Base-by-base conservation (phyloP, 352 stramenopile species). In the Globisporangium emineosum region DNA sequence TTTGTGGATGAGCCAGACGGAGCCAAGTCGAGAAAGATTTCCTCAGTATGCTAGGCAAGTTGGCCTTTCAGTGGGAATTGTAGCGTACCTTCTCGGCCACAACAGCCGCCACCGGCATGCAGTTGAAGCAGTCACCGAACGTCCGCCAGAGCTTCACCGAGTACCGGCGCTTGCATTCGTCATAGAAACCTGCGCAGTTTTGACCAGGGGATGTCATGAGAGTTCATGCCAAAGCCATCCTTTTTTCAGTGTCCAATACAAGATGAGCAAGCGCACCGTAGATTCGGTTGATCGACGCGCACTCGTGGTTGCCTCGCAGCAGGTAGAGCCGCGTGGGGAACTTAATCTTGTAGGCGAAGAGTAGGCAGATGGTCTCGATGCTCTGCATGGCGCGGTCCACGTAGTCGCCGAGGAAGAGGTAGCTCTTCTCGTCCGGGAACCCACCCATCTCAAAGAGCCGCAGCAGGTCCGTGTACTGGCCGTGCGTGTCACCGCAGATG, bases 71-170 rank as follows among this genome's bases (percentile, higher is more conserved):
- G 3, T 57, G 15, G 25, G 7, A 54, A 37, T n/a, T 15, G 3
- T 13, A 15, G 21, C 57, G 33, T 23, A 84, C 73, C 75, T 99
- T 99, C 67, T 98, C 94, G 56, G 98, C 94, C 53, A 99, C 86
- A 21, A 99, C 79, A 35, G 94, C 97, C 0, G 94, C 92, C 13
- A 98, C 94, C 0, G 97, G 97, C 72, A 99, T 96, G 68, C 96
- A 99, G 74, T 99, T 99, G 73, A 99, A 99, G 64, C 93, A 98
- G 74, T 99, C 97, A 25, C 89, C 97, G 72, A 99, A 99, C 6
- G 93, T 95, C 32, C 90, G 78, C 94, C 94, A 98, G 19, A 98
- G 72, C 63, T 97, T 98, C 43, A 98, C 79, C 7, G 79, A 93
- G 72, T 97, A 98, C 42, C 91, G 76, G 13, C 89, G 80, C 69